Conservation (phyloP, 2,329 filamentous ascomycete genomes). For the Fusarium pininemorale region DNA sequence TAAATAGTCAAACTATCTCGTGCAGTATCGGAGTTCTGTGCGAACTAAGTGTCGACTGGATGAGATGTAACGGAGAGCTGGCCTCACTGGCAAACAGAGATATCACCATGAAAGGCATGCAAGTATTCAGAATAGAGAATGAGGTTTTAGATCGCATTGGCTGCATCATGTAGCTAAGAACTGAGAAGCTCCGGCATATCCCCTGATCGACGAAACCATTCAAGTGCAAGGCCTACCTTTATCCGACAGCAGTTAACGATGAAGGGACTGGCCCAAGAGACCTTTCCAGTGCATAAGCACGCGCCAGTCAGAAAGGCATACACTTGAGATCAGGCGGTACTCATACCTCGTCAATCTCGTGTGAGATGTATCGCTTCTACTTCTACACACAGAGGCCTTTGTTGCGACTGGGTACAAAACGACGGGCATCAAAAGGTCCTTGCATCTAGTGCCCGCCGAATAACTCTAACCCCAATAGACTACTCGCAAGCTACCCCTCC, state of each 20-base stretch:
- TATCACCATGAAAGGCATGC: no score
- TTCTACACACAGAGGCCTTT: neutral
- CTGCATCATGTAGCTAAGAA: fast-evolving
- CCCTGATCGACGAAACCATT: neutral
- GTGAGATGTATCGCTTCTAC: neutral
- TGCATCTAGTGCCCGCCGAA: neutral
- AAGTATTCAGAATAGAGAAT: no score
- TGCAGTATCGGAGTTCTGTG: neutral
- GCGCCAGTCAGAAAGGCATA: no score
- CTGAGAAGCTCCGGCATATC: neutral
- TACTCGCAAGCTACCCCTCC: neutral
- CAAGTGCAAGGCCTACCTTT: neutral
- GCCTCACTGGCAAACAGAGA: no score
- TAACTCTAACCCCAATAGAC: neutral
- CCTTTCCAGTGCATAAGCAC: no score
- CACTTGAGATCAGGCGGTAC: no score
- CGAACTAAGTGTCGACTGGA: fast-evolving
- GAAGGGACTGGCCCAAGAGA: neutral
- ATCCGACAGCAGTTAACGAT: neutral
- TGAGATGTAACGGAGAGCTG: no score
- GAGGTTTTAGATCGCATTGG: no score
- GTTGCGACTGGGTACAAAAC: neutral
- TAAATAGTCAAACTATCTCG: fast-evolving
- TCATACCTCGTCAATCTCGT: neutral
- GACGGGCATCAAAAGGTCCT: neutral